Base-by-base conservation (phyloP, 2,329 filamentous ascomycete genomes). In the Coniochaeta hoffmannii region DNA sequence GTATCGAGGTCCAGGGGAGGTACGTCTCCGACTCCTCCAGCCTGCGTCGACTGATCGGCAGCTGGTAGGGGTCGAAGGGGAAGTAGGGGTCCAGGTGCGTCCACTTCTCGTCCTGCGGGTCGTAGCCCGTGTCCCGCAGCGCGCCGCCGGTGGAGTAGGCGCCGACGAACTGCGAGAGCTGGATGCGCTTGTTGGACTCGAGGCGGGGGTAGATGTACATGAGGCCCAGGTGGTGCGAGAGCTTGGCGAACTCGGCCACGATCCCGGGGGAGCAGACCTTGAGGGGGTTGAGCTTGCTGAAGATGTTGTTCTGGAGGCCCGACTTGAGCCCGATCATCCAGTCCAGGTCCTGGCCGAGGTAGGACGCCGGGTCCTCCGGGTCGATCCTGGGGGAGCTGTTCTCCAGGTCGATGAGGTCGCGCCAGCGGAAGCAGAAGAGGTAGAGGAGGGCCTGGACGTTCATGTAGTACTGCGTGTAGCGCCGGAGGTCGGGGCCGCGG, bases 351-450 rank as follows among this genome's bases (percentile, higher is more conserved):
- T 87, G 84, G 2, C 85, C 80, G 17, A 85, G 72, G 61, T 82
- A 86, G 1, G 80, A 81, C 1, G 77, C 73, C 11, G 77, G 74
- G 58, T 87, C 83, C 57, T 82, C 87, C 59, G 75, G 81, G 71
- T 82, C 88, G 56, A 82, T 80, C 58, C 72, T 76, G 57, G 85
- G 78, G 1, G 81, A 61, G 9, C 59, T 30, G 26, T 52, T 76
- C 3, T 80, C 81, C 1, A 81, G 79, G 19, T 82, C 76, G 55
- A 90, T 87, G 50, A 99, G 78, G 65, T 97, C 93, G 58, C 90
- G 87, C 94, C 94, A 99, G 55, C 94, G 86, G 77, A 99, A 99
- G 76, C 94, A 99, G 67, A 96, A 97, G 57, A 96, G 93, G 74
- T 97, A 97, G 24, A 97, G 81, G 2, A 95, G 77, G 1, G 91